Base-by-base conservation (phyloP, 805 yeast species). In the Millerozyma miso region DNA sequence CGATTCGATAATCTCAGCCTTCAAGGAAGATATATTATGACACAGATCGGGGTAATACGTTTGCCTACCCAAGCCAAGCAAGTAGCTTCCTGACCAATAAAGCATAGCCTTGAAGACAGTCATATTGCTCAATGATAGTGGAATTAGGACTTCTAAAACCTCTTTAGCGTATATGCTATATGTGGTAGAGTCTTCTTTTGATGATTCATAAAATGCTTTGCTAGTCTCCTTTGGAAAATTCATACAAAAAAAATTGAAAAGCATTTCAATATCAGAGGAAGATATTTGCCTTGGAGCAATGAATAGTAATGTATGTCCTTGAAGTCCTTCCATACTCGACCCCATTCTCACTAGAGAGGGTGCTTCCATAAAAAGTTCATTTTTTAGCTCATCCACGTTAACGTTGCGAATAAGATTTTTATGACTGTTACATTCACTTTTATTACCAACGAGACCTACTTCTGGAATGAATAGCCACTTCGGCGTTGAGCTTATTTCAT, bases 71-170 rank as follows among this genome's bases (percentile, higher is more conserved):
- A 8, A 23, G 8, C 8, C 12, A 5, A 14, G n/a, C 32, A 19
- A n/a, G 19, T 31, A 19, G 4, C 6, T 10, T 4, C 32, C 16
- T 7, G 39, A 16, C 39, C 39, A 37, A n/a, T 19, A 14, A 18
- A 37, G 32, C n/a, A 37, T 37, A 10, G 19, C 19, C 32, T 37
- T 37, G 16, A 17, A 37, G 4, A 37, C 39, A 6, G 29, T 13
- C 8, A 37, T 19, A 26, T 37, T 37, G 14, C 39, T 37, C 32
- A 37, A 37, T 17, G 31, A 17, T 13, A 37, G 33, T n/a, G 39
- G 20, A n/a, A 37, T n/a, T n/a, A 20, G 19, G 5, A 18, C 29
- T 4, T 18, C 29, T 8, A 37, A 26, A 20, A 37, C 7, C 33
- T 37, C 15, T 20, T 18, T 19, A 13, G 31, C 29, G 13, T 14